phyloP scores from a whole-genome alignment of 345 rosid species.

The Zanthoxylum bungeanum region DNA sequence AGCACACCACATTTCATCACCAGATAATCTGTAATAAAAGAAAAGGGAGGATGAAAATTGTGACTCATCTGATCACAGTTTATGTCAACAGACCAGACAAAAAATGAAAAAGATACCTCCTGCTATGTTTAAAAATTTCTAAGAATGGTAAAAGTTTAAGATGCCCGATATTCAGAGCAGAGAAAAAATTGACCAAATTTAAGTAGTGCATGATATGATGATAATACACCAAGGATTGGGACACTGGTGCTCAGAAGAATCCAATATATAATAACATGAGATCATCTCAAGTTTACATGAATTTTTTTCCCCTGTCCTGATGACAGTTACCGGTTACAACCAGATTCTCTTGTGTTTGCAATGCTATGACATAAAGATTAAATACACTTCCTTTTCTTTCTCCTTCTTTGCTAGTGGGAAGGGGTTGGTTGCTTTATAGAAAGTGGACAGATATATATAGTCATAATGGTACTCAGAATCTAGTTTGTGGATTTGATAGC shows the following conservation, averaged over 20 bases:
- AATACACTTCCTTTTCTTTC: background rate
- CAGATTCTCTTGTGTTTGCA: background rate
- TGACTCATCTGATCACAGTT: background rate
- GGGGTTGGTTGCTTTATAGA: background rate
- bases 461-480: background rate
- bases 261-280: background rate
- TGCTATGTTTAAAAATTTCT: background rate
- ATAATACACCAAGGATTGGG: background rate
- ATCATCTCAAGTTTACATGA: background rate
- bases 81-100: background rate
- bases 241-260: background rate
- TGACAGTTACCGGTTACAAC: background rate
- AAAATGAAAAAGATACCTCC: background rate
- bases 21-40: constrained; percentile 72
- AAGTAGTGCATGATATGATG: background rate
- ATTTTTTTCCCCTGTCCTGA: background rate
- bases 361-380: background rate
- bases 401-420: background rate
- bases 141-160: background rate
- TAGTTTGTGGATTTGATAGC: background rate
- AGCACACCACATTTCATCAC: constrained; percentile 98
- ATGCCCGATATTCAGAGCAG: background rate
- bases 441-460: background rate
- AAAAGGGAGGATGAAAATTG: constrained; percentile 13
- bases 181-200: background rate